Conservation (phyloP, 208 protist genomes). For the Acanthamoeba lugdunensis region DNA sequence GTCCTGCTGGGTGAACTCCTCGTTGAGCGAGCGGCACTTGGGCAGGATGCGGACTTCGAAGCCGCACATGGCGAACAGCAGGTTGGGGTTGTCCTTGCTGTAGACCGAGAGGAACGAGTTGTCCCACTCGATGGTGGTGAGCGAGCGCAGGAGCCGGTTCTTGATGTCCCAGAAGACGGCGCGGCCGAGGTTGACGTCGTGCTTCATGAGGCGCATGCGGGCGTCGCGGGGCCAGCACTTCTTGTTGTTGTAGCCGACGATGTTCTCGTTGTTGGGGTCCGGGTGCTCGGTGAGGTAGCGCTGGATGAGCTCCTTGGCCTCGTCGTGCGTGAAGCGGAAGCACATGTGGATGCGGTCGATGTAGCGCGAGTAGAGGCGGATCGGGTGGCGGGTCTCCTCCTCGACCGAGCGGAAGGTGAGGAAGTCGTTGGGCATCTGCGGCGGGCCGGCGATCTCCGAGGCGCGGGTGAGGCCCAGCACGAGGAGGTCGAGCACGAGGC, state of each 20-base stretch:
- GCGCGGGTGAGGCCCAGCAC: slow-evolving; percentile 97
- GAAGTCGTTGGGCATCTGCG: slow-evolving; percentile 97
- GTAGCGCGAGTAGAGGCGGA: slow-evolving; percentile 97
- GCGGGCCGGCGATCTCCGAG: slow-evolving; percentile 97
- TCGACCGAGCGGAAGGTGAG: slow-evolving; percentile 94
- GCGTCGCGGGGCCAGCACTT: slow-evolving; percentile 99
- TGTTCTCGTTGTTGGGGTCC: slow-evolving; percentile 99
- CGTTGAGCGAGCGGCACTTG: slow-evolving; percentile 91
- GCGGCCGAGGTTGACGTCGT: slow-evolving; percentile 99
- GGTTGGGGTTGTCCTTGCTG: slow-evolving; percentile 99
- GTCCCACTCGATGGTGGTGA: slow-evolving; percentile 96
- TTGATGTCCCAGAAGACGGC: slow-evolving; percentile 99
- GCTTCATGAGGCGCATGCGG: slow-evolving; percentile 99
- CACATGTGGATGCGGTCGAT: slow-evolving; percentile 97
- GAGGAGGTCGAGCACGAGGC: slow-evolving; percentile 98
- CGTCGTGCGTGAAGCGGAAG: slow-evolving; percentile 96
- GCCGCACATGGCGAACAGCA: slow-evolving; percentile 99
- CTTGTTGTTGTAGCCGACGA: slow-evolving; percentile 99
- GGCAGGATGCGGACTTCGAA: slow-evolving; percentile 98
- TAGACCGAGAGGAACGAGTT: slow-evolving; percentile 99
- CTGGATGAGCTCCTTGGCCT: slow-evolving; percentile 98
- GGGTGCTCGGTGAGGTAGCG: slow-evolving; percentile 98
- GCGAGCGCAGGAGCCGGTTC: slow-evolving; percentile 96
- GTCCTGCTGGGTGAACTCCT: slow-evolving; percentile 95
- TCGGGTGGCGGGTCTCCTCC: slow-evolving; percentile 96